phyloP scores from a whole-genome alignment of 768 basidiomycete species.

The Pleurotus tuoliensis region DNA sequence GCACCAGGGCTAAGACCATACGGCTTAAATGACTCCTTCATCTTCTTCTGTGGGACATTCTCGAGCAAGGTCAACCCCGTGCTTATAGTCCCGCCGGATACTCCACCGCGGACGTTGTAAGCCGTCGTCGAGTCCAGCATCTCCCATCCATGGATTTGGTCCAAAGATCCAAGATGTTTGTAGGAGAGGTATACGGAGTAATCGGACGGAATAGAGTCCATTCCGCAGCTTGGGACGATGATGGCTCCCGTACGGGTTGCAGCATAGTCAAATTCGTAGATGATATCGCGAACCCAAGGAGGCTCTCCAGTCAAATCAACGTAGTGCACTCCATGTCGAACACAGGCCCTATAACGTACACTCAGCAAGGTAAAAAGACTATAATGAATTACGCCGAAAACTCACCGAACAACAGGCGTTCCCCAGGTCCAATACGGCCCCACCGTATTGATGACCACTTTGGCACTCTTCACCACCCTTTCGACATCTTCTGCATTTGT shows the following conservation, averaged over 20 bases:
- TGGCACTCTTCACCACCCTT: constrained; percentile 47
- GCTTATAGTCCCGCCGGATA: constrained; percentile 66
- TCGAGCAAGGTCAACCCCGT: constrained; percentile 34
- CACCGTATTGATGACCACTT: constrained; percentile 73
- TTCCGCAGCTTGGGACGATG: constrained; percentile 76
- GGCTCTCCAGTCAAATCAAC: constrained; percentile 81
- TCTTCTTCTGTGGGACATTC: constrained; percentile 31
- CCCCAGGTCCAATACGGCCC: constrained; percentile 76
- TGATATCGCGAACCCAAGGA: constrained; percentile 61
- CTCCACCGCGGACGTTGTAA: constrained; percentile 39
- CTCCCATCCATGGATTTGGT: not conserved
- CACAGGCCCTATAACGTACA: constrained; percentile 55
- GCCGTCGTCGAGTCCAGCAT: constrained; percentile 59
- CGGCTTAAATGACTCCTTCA: constrained; percentile 23
- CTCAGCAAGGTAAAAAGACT: not conserved
- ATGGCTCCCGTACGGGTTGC: constrained; percentile 70
- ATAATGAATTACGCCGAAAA: constrained; percentile 3
- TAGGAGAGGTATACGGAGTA: constrained; percentile 64
- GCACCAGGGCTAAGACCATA: constrained; percentile 35
- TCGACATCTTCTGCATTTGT: constrained; percentile 50
- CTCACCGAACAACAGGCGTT: constrained; percentile 65
- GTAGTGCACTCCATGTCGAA: constrained; percentile 72
- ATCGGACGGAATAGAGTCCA: constrained; percentile 80
- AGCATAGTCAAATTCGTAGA: constrained; percentile 57
- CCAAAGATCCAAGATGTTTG: constrained; percentile 44